phyloP scores from a whole-genome alignment of 345 rosid genomes.

The Streptanthus diversifolius region DNA sequence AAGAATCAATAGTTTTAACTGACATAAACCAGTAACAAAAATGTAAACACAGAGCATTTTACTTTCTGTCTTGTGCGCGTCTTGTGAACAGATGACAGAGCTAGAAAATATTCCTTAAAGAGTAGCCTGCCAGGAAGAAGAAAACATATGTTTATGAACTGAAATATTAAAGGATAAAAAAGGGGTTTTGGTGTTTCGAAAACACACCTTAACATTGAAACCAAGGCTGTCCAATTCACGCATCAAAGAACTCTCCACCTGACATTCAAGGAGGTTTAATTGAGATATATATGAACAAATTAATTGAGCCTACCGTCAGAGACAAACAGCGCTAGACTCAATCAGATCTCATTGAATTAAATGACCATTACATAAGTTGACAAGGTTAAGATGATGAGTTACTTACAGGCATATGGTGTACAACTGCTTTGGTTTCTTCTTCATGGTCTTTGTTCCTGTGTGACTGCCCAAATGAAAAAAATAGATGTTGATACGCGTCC shows the following conservation, averaged over 20 bases:
- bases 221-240: slow-evolving; percentile 91
- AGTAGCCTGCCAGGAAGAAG: slow-evolving; percentile 47
- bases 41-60: slow-evolving; percentile 23
- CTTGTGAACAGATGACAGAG: slow-evolving; percentile 83
- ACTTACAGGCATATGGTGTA: slow-evolving; percentile 69
- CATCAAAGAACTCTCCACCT: slow-evolving; percentile 89
- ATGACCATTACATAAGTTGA: background rate
- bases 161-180: background rate
- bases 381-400: background rate
- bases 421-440: slow-evolving; percentile 82
- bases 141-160: background rate
- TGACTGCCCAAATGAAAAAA: slow-evolving; percentile 43
- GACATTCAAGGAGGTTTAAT: slow-evolving; percentile 14
- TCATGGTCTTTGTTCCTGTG: slow-evolving; percentile 95
- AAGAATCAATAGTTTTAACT: background rate
- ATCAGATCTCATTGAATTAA: background rate
- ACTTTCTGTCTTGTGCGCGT: slow-evolving; percentile 81
- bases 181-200: background rate
- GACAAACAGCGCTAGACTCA: background rate
- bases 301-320: background rate
- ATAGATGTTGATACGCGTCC: background rate
- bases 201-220: slow-evolving; percentile 78
- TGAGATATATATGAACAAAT: background rate
- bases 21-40: background rate
- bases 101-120: slow-evolving; percentile 61